A percentile compares a stretch with the other conserved stretches of the same genome.
These are phyloP conservation scores for Fusarium mundagurra DNA, from an alignment of 2,329 filamentous ascomycete species.

Conservation along the genomic window DNA sequence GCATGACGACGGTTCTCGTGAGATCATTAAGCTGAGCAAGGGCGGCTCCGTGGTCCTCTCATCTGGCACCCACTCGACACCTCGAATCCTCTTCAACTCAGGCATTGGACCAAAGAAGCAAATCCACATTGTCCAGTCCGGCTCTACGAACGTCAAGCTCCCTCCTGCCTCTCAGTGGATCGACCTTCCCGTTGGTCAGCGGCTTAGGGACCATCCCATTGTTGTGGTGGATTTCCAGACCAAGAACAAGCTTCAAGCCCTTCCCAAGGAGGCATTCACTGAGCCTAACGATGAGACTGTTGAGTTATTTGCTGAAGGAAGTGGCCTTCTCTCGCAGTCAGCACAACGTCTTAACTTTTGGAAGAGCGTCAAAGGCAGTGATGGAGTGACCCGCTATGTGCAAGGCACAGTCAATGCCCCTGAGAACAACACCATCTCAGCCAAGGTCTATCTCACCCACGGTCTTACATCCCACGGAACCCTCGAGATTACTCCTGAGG, in stretches of 20 bases:
- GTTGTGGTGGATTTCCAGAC: conserved; percentile 43
- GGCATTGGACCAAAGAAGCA: conserved; percentile 73
- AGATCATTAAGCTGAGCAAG: conserved; percentile 69
- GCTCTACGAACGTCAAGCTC: conserved; percentile 61
- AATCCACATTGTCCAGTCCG: conserved; percentile 55
- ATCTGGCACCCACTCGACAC: conserved; percentile 72
- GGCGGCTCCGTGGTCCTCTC: conserved; percentile 73
- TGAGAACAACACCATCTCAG: conserved; percentile 54
- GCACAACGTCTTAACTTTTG: conserved; percentile 58
- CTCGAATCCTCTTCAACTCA: conserved; percentile 69
- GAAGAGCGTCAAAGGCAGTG: conserved; percentile 53
- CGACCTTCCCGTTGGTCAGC: conserved; percentile 66
- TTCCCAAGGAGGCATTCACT: conserved; percentile 39
- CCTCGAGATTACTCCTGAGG: conserved; percentile 52
- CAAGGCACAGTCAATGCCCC: conserved; percentile 58
- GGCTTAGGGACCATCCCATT: conserved; percentile 63
- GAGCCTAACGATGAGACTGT: conserved; percentile 38
- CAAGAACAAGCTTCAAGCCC: conserved; percentile 36
- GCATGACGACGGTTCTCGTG: conserved; percentile 58
- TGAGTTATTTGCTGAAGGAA: conserved; percentile 47
- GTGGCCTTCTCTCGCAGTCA: conserved; percentile 55
- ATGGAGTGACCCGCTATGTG: conserved; percentile 48
- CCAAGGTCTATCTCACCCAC: conserved; percentile 61
- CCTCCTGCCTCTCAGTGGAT: conserved; percentile 64
- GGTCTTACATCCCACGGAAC: conserved; percentile 58